phyloP scores from a whole-genome alignment of 768 basidiomycete species.

The Boletales sp. region DNA sequence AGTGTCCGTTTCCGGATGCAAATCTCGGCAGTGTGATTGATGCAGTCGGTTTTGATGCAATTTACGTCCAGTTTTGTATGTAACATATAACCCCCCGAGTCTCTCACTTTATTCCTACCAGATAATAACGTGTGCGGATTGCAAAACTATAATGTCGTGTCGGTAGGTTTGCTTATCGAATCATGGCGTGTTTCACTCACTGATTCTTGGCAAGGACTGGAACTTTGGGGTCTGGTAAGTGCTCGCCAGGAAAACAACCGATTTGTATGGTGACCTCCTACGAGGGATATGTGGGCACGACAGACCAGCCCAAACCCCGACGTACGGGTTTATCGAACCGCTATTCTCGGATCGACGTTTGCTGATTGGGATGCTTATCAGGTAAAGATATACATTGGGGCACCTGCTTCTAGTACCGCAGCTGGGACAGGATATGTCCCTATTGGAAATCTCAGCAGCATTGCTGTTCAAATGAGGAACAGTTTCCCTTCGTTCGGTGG shows the following conservation, averaged over 20 bases:
- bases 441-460: constrained; percentile 30
- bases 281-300: constrained; percentile 45
- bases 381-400: constrained; percentile 44
- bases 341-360: neutral
- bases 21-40: constrained; percentile 58
- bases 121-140: constrained; percentile 45
- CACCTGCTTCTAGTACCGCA: constrained; percentile 39
- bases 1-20: constrained; percentile 69
- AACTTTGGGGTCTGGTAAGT: constrained; percentile 34
- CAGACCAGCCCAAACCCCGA: constrained; percentile 39
- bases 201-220: constrained; percentile 40
- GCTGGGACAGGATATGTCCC: constrained; percentile 40
- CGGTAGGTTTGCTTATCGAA: constrained; percentile 36
- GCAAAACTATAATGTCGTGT: constrained; percentile 48
- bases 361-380: constrained; percentile 5
- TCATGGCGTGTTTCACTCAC: neutral
- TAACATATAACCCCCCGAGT: neutral
- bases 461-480: constrained; percentile 32
- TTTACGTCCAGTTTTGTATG: constrained; percentile 67
- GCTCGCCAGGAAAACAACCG: neutral
- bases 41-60: constrained; percentile 61
- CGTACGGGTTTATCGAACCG: constrained; percentile 20
- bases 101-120: constrained; percentile 7
- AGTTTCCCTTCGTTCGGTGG: constrained; percentile 43
- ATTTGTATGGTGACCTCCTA: constrained; percentile 7